A percentile compares a stretch with the other conserved stretches of the same genome.
Evolutionary conservation across 345 rosid species (phyloP).

Genomic region (Boechera divaricarpa): DNA sequence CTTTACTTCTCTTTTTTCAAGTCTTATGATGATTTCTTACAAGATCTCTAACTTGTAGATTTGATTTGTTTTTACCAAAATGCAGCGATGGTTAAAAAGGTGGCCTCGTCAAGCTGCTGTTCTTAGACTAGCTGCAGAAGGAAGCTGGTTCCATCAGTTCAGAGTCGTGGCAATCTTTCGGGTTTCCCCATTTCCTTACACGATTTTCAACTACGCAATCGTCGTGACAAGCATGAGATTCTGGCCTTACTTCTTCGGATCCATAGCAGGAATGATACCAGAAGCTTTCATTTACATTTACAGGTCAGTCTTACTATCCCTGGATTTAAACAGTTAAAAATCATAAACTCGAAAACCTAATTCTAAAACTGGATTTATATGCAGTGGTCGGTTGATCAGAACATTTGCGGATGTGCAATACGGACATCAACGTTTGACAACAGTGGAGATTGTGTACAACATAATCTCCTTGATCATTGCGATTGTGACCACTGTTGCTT

Average conservation of each 20-base stretch:
- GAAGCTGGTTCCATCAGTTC: slow-evolving; percentile 96
- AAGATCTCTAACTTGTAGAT: neutral
- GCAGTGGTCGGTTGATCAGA: slow-evolving; percentile 82
- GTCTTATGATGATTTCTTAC: neutral
- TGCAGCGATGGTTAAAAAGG: slow-evolving; percentile 91
- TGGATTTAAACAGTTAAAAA: neutral
- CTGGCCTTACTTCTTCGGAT: slow-evolving; percentile 92
- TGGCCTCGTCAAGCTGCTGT: slow-evolving; percentile 93
- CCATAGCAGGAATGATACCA: slow-evolving; percentile 93
- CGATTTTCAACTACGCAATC: slow-evolving; percentile 91
- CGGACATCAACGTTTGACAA: slow-evolving; percentile 61
- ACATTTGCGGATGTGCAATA: slow-evolving; percentile 72
- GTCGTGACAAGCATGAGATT: slow-evolving; percentile 85
- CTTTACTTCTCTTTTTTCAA: neutral
- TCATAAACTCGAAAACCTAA: neutral
- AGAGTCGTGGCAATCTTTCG: slow-evolving; percentile 88
- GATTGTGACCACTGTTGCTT: slow-evolving; percentile 63
- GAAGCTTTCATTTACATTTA: slow-evolving; percentile 97
- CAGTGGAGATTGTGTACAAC: slow-evolving; percentile 75
- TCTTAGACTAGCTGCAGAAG: slow-evolving; percentile 88
- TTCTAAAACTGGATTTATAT: neutral
- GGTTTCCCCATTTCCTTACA: slow-evolving; percentile 97
- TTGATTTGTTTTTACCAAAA: slow-evolving; percentile 17
- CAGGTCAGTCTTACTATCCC: slow-evolving; percentile 53
- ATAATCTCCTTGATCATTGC: slow-evolving; percentile 67